A percentile compares a stretch with the other conserved stretches of the same genome.
Evolutionary conservation across 257 asterid genomes (phyloP).

Genomic region (Nicotiana tabacum): DNA sequence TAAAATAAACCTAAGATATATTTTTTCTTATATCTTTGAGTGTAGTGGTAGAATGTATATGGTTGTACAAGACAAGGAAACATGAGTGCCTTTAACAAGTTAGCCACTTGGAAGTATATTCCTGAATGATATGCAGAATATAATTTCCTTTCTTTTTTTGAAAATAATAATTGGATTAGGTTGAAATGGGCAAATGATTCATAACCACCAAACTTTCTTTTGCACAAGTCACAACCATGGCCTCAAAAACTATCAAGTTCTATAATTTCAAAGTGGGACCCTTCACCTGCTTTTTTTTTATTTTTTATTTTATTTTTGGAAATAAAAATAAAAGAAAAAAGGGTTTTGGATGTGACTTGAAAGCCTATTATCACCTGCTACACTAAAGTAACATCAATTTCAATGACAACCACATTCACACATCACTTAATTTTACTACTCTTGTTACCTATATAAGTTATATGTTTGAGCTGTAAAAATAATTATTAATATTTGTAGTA

Average conservation of each 20-base stretch:
- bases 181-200: constrained; percentile 20
- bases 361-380: constrained; percentile 6
- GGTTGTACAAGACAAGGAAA: background rate
- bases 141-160: background rate
- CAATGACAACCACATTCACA: constrained; percentile 1
- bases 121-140: constrained; percentile 15
- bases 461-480: too few relatives aligned
- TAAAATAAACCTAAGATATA: too few relatives aligned
- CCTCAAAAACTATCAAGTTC: constrained; percentile 8
- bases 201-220: constrained; percentile 18
- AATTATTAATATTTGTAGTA: too few relatives aligned
- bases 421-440: background rate
- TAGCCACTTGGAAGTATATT: constrained; percentile 28
- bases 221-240: constrained; percentile 8
- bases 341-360: constrained; percentile 17
- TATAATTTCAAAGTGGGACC: constrained; percentile 21
- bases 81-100: constrained; percentile 12
- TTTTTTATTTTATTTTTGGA: background rate
- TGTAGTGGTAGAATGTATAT: background rate
- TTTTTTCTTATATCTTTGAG: background rate
- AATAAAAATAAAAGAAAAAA: background rate
- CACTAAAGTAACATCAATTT: constrained; percentile 12
- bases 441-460: too few relatives aligned
- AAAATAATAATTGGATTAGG: constrained; percentile 17
- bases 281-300: background rate